Evolutionary conservation across 805 yeast genomes (phyloP).

Genomic region (Priceomyces haplophilus): DNA sequence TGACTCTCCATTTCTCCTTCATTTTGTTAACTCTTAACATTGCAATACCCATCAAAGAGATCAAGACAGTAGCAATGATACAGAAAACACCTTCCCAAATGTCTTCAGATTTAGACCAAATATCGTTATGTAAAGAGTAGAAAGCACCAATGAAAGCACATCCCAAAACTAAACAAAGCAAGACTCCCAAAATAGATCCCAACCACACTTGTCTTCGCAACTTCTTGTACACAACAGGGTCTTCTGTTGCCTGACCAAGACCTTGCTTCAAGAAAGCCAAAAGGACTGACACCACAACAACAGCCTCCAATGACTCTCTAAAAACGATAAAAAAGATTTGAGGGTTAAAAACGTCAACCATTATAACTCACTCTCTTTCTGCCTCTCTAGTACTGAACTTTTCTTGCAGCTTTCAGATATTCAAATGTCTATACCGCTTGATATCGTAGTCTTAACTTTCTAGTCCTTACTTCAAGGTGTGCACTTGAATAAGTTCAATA

Average conservation of each 20-base stretch:
- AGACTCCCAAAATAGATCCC: slow-evolving; percentile 71
- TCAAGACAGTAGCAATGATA: slow-evolving; percentile 83
- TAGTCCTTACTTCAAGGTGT: background rate
- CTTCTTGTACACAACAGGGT: slow-evolving; percentile 53
- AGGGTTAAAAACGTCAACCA: slow-evolving; percentile 56
- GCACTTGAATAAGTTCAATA: slow-evolving; percentile 1
- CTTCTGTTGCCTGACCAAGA: slow-evolving; percentile 54
- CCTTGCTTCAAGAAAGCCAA: slow-evolving; percentile 91
- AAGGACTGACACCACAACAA: slow-evolving; percentile 84
- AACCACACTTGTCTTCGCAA: slow-evolving; percentile 81
- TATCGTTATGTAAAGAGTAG: slow-evolving; percentile 74
- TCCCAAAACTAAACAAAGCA: slow-evolving; percentile 81
- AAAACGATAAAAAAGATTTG: slow-evolving; percentile 85
- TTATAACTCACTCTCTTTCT: slow-evolving; percentile 1
- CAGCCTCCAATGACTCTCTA: slow-evolving; percentile 93
- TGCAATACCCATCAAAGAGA: slow-evolving; percentile 92
- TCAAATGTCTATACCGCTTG: background rate
- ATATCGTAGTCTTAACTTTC: background rate
- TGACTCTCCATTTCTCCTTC: slow-evolving; percentile 96
- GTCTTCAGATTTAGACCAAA: slow-evolving; percentile 86
- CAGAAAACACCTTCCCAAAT: slow-evolving; percentile 97
- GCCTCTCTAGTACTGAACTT: background rate
- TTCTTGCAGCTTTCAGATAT: background rate
- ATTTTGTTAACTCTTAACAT: slow-evolving; percentile 94
- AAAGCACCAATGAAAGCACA: slow-evolving; percentile 93